Conservation (phyloP, 1,284 basidiomycete genomes). For the Malassezia equina region DNA sequence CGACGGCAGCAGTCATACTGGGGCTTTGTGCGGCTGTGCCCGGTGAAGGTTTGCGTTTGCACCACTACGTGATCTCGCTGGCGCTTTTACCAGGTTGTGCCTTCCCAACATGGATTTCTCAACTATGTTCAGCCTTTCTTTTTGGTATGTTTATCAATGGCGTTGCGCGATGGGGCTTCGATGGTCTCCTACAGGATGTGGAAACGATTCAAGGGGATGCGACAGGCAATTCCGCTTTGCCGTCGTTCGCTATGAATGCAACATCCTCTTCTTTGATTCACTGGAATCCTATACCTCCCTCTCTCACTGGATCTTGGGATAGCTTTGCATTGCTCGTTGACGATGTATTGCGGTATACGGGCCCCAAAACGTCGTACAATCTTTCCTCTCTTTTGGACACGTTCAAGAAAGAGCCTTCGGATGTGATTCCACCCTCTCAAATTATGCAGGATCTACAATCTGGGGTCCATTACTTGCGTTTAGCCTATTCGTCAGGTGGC, state of each 20-base stretch:
- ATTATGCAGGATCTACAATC: constrained; percentile 54
- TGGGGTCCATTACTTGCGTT: constrained; percentile 65
- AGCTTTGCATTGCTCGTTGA: constrained; percentile 70
- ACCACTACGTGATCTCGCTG: constrained; percentile 62
- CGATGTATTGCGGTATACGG: constrained; percentile 68
- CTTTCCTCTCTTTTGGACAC: constrained; percentile 18
- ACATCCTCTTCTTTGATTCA: constrained; percentile 44
- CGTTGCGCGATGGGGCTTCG: constrained; percentile 52
- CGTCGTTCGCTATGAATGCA: constrained; percentile 54
- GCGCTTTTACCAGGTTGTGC: constrained; percentile 66
- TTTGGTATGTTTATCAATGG: constrained; percentile 62
- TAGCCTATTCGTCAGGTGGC: constrained; percentile 60
- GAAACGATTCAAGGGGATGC: constrained; percentile 68
- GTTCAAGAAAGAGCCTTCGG: not conserved
- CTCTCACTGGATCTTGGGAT: constrained; percentile 54
- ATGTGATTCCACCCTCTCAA: not conserved
- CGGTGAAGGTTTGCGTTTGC: constrained; percentile 46
- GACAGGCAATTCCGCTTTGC: constrained; percentile 59
- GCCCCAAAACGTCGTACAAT: constrained; percentile 52
- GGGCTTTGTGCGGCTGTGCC: constrained; percentile 64
- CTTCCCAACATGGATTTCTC: constrained; percentile 67
- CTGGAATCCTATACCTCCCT: constrained; percentile 57
- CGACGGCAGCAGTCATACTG: constrained; percentile 58
- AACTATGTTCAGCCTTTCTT: constrained; percentile 68
- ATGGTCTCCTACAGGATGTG: constrained; percentile 66